Conservation (phyloP, 2,329 filamentous ascomycete genomes). For the Waltergamsia citrina region DNA sequence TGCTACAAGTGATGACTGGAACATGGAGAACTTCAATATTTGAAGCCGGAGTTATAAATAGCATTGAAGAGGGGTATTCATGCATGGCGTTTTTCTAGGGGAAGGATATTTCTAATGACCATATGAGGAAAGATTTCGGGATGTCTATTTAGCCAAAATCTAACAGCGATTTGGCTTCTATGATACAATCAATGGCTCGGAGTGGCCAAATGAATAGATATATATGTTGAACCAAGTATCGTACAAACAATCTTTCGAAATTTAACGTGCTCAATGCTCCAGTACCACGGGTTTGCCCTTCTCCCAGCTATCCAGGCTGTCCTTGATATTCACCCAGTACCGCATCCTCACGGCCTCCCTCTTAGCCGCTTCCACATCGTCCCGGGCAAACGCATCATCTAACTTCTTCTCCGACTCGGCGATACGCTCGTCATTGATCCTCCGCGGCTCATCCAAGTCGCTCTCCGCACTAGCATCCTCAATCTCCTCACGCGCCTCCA, state of each 20-base stretch:
- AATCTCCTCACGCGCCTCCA: conserved; percentile 71
- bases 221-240: too few relatives aligned
- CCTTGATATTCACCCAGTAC: conserved; percentile 85
- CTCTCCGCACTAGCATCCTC: conserved; percentile 61
- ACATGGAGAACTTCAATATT: background rate
- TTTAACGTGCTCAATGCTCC: too few relatives aligned
- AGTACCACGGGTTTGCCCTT: conserved; percentile 54
- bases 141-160: too few relatives aligned
- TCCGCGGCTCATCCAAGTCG: conserved; percentile 49
- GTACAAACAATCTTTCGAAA: too few relatives aligned
- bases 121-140: too few relatives aligned
- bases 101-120: too few relatives aligned
- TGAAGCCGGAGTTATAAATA: background rate
- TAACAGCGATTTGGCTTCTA: too few relatives aligned
- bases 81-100: background rate
- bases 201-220: too few relatives aligned
- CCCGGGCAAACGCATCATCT: conserved; percentile 53
- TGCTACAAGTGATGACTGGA: too few relatives aligned
- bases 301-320: conserved; percentile 79
- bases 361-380: conserved; percentile 58
- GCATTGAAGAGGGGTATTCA: conserved; percentile 1
- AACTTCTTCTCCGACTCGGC: conserved; percentile 51
- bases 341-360: conserved; percentile 66
- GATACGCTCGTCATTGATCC: conserved; percentile 61
- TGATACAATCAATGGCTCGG: too few relatives aligned